Evolutionary conservation across 805 yeast genomes (phyloP).

Genomic region (Kuraishia capsulata): DNA sequence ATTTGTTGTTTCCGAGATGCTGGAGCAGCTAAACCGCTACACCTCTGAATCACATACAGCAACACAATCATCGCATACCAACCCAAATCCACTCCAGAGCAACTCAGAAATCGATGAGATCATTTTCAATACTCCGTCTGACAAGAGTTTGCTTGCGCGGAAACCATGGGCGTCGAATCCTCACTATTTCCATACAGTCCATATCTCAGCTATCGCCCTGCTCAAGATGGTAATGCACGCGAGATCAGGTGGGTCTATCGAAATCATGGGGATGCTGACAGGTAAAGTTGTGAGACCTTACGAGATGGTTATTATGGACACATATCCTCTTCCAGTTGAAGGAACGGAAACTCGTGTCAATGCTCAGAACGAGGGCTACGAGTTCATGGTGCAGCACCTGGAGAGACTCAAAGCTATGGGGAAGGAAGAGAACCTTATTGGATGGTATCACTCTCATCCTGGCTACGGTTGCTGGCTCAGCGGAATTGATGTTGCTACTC

Average conservation of each 20-base stretch:
- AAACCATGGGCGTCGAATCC: constrained; percentile 54
- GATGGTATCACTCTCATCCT: constrained; percentile 98
- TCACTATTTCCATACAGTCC: constrained; percentile 50
- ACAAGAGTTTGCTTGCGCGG: constrained; percentile 1
- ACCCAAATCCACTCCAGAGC: too few relatives aligned
- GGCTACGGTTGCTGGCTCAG: constrained; percentile 96
- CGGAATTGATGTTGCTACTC: constrained; percentile 90
- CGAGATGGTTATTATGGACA: constrained; percentile 65
- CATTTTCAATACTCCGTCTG: neutral
- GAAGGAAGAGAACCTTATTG: constrained; percentile 68
- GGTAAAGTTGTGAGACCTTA: constrained; percentile 55
- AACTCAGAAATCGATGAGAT: too few relatives aligned
- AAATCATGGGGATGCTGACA: constrained; percentile 91
- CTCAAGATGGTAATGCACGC: constrained; percentile 77
- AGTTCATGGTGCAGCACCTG: constrained; percentile 83
- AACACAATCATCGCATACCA: too few relatives aligned
- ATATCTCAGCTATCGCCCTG: constrained; percentile 63
- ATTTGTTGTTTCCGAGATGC: too few relatives aligned
- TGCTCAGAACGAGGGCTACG: constrained; percentile 90
- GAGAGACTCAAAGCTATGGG: constrained; percentile 24
- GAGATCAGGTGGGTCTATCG: constrained; percentile 74
- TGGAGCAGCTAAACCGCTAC: too few relatives aligned
- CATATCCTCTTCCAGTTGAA: constrained; percentile 83
- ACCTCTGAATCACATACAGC: too few relatives aligned
- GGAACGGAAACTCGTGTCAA: constrained; percentile 96